Evolutionary conservation across 1,139 yeast species (phyloP).

Genomic region (Kurtzmaniella quercitrusa): DNA sequence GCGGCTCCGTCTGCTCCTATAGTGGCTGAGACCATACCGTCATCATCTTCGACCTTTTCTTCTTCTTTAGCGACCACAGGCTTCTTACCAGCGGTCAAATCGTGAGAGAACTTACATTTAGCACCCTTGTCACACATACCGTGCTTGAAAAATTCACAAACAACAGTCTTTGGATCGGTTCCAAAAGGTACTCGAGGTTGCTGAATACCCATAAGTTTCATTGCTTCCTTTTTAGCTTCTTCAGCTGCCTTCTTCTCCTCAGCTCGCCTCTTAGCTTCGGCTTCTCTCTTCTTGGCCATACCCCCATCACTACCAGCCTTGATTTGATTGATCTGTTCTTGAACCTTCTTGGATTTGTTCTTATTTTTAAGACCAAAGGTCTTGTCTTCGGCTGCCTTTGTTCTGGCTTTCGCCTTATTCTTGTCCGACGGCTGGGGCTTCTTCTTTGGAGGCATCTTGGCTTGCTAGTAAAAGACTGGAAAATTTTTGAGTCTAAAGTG

Average conservation of each 20-base stretch:
- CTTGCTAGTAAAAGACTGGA: constrained; percentile 1
- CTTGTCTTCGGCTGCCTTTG: constrained; percentile 75
- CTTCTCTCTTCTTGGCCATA: constrained; percentile 67
- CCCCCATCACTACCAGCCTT: constrained; percentile 60
- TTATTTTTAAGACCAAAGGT: constrained; percentile 94
- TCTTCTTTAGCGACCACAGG: constrained; percentile 71
- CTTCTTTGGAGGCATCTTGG: constrained; percentile 67
- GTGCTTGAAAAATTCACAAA: constrained; percentile 87
- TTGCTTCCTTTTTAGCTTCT: constrained; percentile 82
- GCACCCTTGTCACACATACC: constrained; percentile 87
- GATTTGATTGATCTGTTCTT: constrained; percentile 77
- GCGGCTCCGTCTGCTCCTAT: constrained; percentile 2
- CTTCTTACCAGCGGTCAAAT: constrained; percentile 79
- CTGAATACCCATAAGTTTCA: constrained; percentile 68
- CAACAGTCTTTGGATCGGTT: constrained; percentile 91
- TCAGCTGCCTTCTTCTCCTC: constrained; percentile 93
- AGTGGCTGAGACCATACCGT: constrained; percentile 55
- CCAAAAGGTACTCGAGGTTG: constrained; percentile 93
- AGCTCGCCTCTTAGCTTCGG: constrained; percentile 65
- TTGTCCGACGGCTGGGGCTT: constrained; percentile 56
- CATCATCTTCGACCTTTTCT: constrained; percentile 85
- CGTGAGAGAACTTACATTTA: constrained; percentile 94
- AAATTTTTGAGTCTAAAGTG: constrained; percentile 4
- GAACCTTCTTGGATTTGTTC: constrained; percentile 90
- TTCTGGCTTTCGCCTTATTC: constrained; percentile 66